Base-by-base conservation (phyloP, 108 stramenopile genomes). In the Discostella stelligeroides region DNA sequence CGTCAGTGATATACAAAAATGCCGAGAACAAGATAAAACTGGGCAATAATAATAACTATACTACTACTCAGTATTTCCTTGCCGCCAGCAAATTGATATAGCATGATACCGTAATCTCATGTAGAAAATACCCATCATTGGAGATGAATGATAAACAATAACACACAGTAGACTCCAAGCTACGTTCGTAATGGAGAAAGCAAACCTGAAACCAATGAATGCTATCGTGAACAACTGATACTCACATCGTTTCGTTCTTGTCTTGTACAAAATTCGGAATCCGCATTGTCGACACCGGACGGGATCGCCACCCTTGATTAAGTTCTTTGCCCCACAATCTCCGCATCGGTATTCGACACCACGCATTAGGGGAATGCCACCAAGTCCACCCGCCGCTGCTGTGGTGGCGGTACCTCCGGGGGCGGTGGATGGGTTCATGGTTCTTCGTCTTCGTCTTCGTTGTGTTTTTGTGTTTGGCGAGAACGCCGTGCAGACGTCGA, bases 211-310 rank as follows among this genome's bases (percentile, higher is more conserved):
- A 25, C 28, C 10, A 28, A 55, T 28, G 8, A 28, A 55, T 28
- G 28, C 12, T 12, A 25, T 55, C 45, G 45, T 1, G 45, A 46
- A 12, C 46, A 23, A 68, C 8, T 38, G 27, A 14, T 43, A 88
- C 92, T 86, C 77, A 93, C 92, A 87, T 86, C 92, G 75, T 76
- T 97, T 97, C 17, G 98, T 99, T 28, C 98, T 84, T 12, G 86
- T 92, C 85, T 99, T 99, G 84, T 99, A 99, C 61, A 99, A 80
- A 73, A 99, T 98, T 21, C 98, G 86, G 81, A 97, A 97, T 28
- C 97, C 97, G 72, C 98, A 99, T 72, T 94, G 89, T 27, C 96
- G 92, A 81, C 98, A 99, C 48, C 96, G 93, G 27, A 99, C 91
- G 15, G 92, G 91, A 82, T 96, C 95, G 39, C 88, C 86, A 2